Percentiles rank a stretch among this genome's conserved stretches.
phyloP scores from a whole-genome alignment of 176 grass and related monocot species.

The Oryza meridionalis region DNA sequence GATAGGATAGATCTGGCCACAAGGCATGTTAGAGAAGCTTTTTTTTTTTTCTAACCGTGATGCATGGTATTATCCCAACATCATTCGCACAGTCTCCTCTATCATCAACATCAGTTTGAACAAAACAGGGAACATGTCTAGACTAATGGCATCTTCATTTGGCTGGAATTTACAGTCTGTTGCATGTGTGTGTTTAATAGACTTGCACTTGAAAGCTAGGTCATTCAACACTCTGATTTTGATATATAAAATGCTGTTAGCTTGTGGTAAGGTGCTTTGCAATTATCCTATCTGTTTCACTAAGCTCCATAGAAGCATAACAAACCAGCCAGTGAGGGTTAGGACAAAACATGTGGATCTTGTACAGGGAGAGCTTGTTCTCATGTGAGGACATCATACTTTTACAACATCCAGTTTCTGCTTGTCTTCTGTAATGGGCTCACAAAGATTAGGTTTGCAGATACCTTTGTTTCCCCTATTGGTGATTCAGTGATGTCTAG shows the following conservation, averaged over 20 bases:
- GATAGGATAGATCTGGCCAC: not conserved
- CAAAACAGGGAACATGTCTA: slow-evolving; percentile 18
- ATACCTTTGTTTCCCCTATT: not conserved
- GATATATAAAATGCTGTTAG: not conserved
- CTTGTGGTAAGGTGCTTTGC: not conserved
- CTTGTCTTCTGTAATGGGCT: not conserved
- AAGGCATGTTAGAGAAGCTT: not conserved
- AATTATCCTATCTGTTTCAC: not conserved
- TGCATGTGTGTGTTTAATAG: slow-evolving; percentile 2
- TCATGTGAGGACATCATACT: not conserved
- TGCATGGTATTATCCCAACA: not conserved
- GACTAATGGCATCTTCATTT: not conserved
- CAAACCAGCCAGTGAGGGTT: not conserved
- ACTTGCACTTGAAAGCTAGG: not conserved
- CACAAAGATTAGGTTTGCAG: not conserved
- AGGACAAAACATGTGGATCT: not conserved
- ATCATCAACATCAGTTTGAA: slow-evolving; percentile 1
- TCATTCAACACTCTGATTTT: not conserved
- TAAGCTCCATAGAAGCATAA: not conserved
- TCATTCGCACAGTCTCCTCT: not conserved
- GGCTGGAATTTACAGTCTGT: not conserved
- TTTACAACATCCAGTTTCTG: not conserved
- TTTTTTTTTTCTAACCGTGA: not conserved
- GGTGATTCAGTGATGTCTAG: not conserved
- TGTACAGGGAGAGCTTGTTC: not conserved